Evolutionary conservation across 768 basidiomycete species (phyloP).

Genomic region (Phaffia australis): DNA sequence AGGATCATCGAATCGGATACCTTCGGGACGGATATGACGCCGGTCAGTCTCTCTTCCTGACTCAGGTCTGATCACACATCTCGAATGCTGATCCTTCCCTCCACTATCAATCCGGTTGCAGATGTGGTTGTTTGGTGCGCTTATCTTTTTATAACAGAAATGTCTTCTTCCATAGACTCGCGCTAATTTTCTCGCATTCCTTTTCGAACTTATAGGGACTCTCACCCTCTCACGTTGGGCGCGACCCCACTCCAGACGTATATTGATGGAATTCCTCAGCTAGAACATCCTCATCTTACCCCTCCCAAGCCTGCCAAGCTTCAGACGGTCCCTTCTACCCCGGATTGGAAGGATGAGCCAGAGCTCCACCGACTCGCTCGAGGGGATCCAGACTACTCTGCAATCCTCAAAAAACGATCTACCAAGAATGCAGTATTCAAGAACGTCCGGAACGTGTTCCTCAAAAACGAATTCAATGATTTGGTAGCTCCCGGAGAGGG

Average conservation of each 20-base stretch:
- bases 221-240: constrained; percentile 62
- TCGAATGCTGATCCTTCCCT: constrained; percentile 31
- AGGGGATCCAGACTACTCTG: constrained; percentile 15
- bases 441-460: constrained; percentile 51
- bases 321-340: constrained; percentile 52
- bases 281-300: constrained; percentile 35
- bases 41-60: constrained; percentile 30
- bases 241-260: constrained; percentile 71
- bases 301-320: constrained; percentile 47
- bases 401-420: constrained; percentile 2
- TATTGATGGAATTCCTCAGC: constrained; percentile 72
- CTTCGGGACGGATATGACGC: constrained; percentile 63
- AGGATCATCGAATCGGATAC: constrained; percentile 65
- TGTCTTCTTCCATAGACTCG: not conserved
- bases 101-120: constrained; percentile 41
- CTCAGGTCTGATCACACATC: too few relatives aligned
- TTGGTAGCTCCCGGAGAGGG: constrained; percentile 20
- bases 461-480: constrained; percentile 33
- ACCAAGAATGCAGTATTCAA: constrained; percentile 48
- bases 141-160: too few relatives aligned
- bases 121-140: constrained; percentile 51
- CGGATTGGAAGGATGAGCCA: constrained; percentile 62
- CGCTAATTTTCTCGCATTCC: not conserved
- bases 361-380: constrained; percentile 34
- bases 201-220: constrained; percentile 30